phyloP scores from a whole-genome alignment of 345 rosid species.

The Populus nigra region DNA sequence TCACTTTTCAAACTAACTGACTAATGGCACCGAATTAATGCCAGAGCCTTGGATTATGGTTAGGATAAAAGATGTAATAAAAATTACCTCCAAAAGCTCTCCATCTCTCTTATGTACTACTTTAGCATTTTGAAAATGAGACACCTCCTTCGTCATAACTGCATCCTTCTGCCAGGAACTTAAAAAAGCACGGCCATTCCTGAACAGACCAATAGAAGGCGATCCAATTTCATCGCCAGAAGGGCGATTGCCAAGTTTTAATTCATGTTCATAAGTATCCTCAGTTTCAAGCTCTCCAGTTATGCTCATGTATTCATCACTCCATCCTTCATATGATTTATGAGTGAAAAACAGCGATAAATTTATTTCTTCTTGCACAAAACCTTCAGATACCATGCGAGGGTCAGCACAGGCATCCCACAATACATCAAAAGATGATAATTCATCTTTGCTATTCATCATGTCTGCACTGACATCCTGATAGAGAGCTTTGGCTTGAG shows the following conservation, averaged over 20 bases:
- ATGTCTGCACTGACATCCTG: conserved; percentile 35
- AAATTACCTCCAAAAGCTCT: conserved; percentile 79
- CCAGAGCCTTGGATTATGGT: conserved; percentile 13
- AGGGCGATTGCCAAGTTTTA: conserved; percentile 29
- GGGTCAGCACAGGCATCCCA: conserved; percentile 72
- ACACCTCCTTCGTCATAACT: conserved; percentile 35
- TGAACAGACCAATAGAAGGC: conserved; percentile 33
- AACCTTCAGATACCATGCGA: conserved; percentile 53
- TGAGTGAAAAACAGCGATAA: conserved; percentile 39
- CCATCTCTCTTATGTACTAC: conserved; percentile 78
- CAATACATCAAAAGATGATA: conserved; percentile 38
- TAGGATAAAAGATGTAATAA: conserved; percentile 7
- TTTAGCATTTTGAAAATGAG: conserved; percentile 53
- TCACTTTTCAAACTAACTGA: conserved; percentile 1
- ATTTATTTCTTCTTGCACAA: conserved; percentile 52
- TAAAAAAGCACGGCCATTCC: conserved; percentile 36
- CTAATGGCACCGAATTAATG: neutral
- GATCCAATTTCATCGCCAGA: conserved; percentile 36
- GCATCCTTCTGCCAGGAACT: conserved; percentile 57
- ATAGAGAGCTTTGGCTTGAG: conserved; percentile 39
- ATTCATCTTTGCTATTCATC: conserved; percentile 37
- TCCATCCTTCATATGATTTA: conserved; percentile 55
- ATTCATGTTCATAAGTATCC: conserved; percentile 33
- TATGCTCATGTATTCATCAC: conserved; percentile 40
- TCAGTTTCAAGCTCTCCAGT: conserved; percentile 31